Evolutionary conservation across 2,329 filamentous ascomycete genomes (phyloP).

Genomic region (Atkinsonella hypoxylon): DNA sequence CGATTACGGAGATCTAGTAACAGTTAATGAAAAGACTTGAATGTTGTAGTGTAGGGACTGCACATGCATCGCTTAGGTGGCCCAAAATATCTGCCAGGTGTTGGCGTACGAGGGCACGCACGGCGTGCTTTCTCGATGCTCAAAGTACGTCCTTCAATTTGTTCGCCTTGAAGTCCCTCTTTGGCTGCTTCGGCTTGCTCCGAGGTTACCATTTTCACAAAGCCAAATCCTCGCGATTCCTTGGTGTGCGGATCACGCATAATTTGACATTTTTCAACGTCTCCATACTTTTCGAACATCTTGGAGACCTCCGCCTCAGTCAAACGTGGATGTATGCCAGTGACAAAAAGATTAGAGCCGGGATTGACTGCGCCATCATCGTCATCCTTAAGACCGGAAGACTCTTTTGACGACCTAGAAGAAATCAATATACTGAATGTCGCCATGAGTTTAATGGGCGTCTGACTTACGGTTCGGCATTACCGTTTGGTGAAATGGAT

Average conservation of each 20-base stretch:
- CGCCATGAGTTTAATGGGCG: not conserved
- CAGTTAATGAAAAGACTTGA: not conserved
- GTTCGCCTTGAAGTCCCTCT: slow-evolving; percentile 88
- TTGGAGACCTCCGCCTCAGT: slow-evolving; percentile 82
- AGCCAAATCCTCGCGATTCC: slow-evolving; percentile 96
- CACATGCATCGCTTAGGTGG: slow-evolving; percentile 87
- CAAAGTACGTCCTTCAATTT: slow-evolving; percentile 86
- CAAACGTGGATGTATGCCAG: slow-evolving; percentile 89
- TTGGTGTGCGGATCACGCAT: slow-evolving; percentile 98
- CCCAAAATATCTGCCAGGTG: slow-evolving; percentile 97
- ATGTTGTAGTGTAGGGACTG: not conserved
- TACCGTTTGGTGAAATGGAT: slow-evolving; percentile 48
- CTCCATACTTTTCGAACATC: slow-evolving; percentile 96
- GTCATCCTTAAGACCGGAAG: slow-evolving; percentile 40
- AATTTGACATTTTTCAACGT: slow-evolving; percentile 98
- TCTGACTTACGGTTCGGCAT: slow-evolving; percentile 20
- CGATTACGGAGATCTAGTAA: slow-evolving; percentile 26
- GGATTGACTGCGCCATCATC: slow-evolving; percentile 80
- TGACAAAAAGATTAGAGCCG: slow-evolving; percentile 97
- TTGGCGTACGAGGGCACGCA: slow-evolving; percentile 86
- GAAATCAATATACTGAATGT: not conserved
- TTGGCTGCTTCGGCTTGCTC: slow-evolving; percentile 95
- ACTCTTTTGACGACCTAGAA: slow-evolving; percentile 37
- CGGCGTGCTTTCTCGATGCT: slow-evolving; percentile 99
- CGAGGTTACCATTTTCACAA: slow-evolving; percentile 96